Evolutionary conservation across 768 basidiomycete genomes (phyloP).

Genomic region (Rhodotorula toruloides): DNA sequence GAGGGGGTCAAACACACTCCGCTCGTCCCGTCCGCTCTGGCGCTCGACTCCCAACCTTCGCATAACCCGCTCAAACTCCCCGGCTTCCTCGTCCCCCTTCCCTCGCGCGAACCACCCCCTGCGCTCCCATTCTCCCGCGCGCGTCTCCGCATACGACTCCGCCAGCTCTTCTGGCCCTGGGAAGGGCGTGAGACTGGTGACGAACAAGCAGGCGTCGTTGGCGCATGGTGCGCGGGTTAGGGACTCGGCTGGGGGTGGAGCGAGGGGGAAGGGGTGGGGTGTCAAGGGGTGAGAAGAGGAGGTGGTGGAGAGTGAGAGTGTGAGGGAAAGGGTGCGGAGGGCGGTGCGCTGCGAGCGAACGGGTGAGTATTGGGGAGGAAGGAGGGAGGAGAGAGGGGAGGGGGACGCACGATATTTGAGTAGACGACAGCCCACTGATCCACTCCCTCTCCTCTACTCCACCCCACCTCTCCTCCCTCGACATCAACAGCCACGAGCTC

Average conservation of each 20-base stretch:
- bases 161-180: constrained; percentile 13
- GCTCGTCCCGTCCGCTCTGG: neutral
- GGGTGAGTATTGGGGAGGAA: no score
- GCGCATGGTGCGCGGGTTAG: constrained; percentile 30
- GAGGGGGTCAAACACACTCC: neutral
- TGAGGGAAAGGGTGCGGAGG: constrained; percentile 15
- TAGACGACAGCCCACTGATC: constrained; percentile 23
- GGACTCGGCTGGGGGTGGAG: constrained; percentile 28
- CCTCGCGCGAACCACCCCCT: neutral
- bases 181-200: constrained; percentile 35
- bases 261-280: constrained; percentile 32
- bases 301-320: constrained; percentile 20
- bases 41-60: neutral
- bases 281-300: constrained; percentile 19
- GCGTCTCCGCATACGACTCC: neutral
- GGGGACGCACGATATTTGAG: constrained; percentile 10
- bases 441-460: constrained; percentile 5
- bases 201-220: constrained; percentile 38
- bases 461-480: constrained; percentile 25
- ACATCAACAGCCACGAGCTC: constrained; percentile 20
- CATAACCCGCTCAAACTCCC: neutral
- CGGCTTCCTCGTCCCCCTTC: neutral
- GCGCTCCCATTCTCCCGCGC: neutral
- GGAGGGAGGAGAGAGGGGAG: neutral
- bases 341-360: constrained; percentile 16